phyloP scores from a whole-genome alignment of 805 yeast genomes.

The Pichia ethanolica region DNA sequence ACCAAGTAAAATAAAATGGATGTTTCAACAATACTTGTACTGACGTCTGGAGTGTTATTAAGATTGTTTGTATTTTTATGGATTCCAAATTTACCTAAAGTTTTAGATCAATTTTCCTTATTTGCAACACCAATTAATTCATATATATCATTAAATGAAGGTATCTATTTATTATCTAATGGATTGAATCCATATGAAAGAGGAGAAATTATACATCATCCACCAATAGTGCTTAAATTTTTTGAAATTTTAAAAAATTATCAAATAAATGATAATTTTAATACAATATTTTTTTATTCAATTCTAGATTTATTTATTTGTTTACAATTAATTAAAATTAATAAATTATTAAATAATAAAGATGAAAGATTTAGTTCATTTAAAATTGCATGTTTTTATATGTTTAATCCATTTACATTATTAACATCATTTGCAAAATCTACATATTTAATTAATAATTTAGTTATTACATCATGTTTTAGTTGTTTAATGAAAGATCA shows the following conservation, averaged over 20 bases:
- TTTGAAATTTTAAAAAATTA: slow-evolving; percentile 33
- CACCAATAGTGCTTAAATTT: slow-evolving; percentile 60
- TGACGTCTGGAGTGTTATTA: slow-evolving; percentile 20
- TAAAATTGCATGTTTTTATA: slow-evolving; percentile 42
- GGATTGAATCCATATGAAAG: slow-evolving; percentile 55
- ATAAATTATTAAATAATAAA: slow-evolving; percentile 30
- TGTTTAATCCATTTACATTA: slow-evolving; percentile 75
- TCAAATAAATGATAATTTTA: slow-evolving; percentile 10
- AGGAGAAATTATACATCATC: slow-evolving; percentile 84
- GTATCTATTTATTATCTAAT: slow-evolving; percentile 51
- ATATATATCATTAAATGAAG: slow-evolving; percentile 56
- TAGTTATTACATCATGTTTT: slow-evolving; percentile 43
- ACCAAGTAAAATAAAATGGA: not conserved
- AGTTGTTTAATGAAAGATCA: slow-evolving; percentile 37
- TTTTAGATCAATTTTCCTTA: slow-evolving; percentile 47
- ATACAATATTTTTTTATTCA: slow-evolving; percentile 42
- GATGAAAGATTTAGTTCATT: slow-evolving; percentile 12
- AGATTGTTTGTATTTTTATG: slow-evolving; percentile 22
- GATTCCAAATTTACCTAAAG: slow-evolving; percentile 24
- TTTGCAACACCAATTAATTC: slow-evolving; percentile 71
- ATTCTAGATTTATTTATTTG: slow-evolving; percentile 54
- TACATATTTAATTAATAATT: slow-evolving; percentile 52
- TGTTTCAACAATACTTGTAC: slow-evolving; percentile 6
- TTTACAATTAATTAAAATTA: slow-evolving; percentile 42
- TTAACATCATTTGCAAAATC: slow-evolving; percentile 64